phyloP scores from a whole-genome alignment of 129 eudicot species.

The Tagetes patula region DNA sequence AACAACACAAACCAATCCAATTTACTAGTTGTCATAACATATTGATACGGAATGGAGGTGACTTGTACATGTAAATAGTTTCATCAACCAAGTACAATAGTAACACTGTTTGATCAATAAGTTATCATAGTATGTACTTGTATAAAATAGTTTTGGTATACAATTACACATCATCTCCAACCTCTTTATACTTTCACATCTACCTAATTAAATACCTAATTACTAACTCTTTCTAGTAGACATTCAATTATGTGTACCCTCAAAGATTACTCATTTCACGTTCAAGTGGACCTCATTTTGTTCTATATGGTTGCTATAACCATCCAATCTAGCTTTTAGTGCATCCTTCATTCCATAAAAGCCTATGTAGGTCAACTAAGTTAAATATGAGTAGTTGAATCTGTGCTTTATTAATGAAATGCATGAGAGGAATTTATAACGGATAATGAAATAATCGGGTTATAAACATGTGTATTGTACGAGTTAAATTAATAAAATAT shows the following conservation, averaged over 20 bases:
- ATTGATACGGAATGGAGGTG: too few relatives aligned
- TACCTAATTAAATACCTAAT: constrained; percentile 19
- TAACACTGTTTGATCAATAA: background rate
- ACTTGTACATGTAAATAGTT: too few relatives aligned
- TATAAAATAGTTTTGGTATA: background rate
- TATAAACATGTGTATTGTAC: too few relatives aligned
- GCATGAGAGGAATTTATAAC: too few relatives aligned
- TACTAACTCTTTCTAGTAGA: constrained; percentile 1
- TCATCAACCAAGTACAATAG: background rate
- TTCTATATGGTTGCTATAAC: background rate
- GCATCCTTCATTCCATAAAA: background rate
- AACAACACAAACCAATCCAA: too few relatives aligned
- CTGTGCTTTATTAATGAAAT: too few relatives aligned
- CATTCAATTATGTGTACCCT: constrained; percentile 18
- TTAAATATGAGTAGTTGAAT: background rate
- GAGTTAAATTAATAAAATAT: too few relatives aligned
- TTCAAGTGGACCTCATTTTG: constrained; percentile 17
- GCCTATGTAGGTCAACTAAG: too few relatives aligned
- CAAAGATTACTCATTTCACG: constrained; percentile 11
- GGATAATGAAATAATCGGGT: too few relatives aligned
- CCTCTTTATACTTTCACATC: constrained; percentile 16
- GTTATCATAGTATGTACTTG: background rate
- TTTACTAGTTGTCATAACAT: too few relatives aligned
- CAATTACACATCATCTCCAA: constrained; percentile 1
- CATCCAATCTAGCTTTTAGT: constrained; percentile 3